Evolutionary conservation across 768 basidiomycete genomes (phyloP), one percentile per base, ranked within the genome.

Genomic region (Mrakia gelida): DNA sequence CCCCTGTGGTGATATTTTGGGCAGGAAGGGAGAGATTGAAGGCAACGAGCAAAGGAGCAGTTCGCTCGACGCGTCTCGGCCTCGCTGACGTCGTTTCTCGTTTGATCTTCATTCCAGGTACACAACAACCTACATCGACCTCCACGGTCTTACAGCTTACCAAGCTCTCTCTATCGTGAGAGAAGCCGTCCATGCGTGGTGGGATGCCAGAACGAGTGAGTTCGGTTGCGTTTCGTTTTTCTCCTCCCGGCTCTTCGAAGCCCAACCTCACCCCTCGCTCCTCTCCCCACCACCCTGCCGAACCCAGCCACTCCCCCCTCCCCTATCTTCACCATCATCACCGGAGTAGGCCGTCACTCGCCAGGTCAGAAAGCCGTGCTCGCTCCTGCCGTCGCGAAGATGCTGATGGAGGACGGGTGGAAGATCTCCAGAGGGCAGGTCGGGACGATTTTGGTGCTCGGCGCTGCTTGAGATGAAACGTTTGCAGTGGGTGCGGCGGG

Each of bases 91-190:
- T 13, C 18, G 18, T 18, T 43, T 59, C n/a, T 16, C 56, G 23
- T 28, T 18, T 52, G 16, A 43, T 28, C 7, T 28, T 41, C 54
- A 2, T 41, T 26, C 11, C 21, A 73, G 77, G 54, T 54, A 62
- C 52, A 68, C 77, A 23, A 23, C 71, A 32, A 61, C 43, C 52
- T 59, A 52, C 65, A 41, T 78, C 34, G 77, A 78, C 59, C 73
- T 78, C n/a, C 77, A 78, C 65, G 77, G 77, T 3, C 73, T 78
- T 38, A 75, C 72, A 13, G 28, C 63, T 13, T 78, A 73, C 68
- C 73, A 78, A 54, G 77, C 77, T 26, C 32, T 73, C 38, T 72
- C 65, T 8, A 45, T 78, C 38, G 73, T 75, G 4, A 1, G 34
- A 21, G 77, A 78, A 30, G 65, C n/a, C 6, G 65, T 78, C 3